These are phyloP conservation scores for Alternaria sp. DNA, from an alignment of 2,329 filamentous ascomycete species.

Conservation along the genomic window DNA sequence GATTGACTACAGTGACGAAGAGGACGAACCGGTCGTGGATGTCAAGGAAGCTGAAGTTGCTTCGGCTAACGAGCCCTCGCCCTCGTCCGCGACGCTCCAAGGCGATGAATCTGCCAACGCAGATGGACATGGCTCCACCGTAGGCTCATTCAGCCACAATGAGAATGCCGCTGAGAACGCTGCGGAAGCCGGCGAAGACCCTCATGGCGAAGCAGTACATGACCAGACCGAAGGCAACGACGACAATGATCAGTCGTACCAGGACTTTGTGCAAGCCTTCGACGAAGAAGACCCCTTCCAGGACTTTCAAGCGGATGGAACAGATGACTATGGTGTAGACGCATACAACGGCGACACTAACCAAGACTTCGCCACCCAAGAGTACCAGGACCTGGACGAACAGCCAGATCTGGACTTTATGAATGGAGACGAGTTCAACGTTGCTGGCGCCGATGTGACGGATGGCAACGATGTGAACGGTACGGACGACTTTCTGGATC, in stretches of 20 bases:
- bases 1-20: slow-evolving; percentile 61
- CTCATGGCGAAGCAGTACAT: background rate
- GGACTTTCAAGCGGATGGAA: slow-evolving; percentile 20
- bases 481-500: slow-evolving; percentile 26
- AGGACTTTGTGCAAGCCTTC: slow-evolving; percentile 22
- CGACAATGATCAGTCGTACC: slow-evolving; percentile 20
- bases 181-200: slow-evolving; percentile 2
- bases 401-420: slow-evolving; percentile 20
- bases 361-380: slow-evolving; percentile 30
- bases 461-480: slow-evolving; percentile 16
- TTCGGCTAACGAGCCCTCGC: slow-evolving; percentile 22
- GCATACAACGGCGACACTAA: slow-evolving; percentile 28
- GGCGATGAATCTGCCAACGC: slow-evolving; percentile 34
- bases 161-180: slow-evolving; percentile 1
- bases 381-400: slow-evolving; percentile 23
- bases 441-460: slow-evolving; percentile 10
- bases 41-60: slow-evolving; percentile 12
- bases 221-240: slow-evolving; percentile 20
- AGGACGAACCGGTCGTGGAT: slow-evolving; percentile 33
- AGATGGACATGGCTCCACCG: slow-evolving; percentile 7
- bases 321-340: slow-evolving; percentile 19
- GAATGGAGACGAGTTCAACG: slow-evolving; percentile 15
- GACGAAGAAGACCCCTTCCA: slow-evolving; percentile 17
- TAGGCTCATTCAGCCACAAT: slow-evolving; percentile 3
- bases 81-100: slow-evolving; percentile 43